Percentiles rank a stretch among this genome's conserved stretches.
These are phyloP conservation scores for Penicillium sp. DNA, from an alignment of 2,329 filamentous ascomycete genomes.

Conservation along the genomic window DNA sequence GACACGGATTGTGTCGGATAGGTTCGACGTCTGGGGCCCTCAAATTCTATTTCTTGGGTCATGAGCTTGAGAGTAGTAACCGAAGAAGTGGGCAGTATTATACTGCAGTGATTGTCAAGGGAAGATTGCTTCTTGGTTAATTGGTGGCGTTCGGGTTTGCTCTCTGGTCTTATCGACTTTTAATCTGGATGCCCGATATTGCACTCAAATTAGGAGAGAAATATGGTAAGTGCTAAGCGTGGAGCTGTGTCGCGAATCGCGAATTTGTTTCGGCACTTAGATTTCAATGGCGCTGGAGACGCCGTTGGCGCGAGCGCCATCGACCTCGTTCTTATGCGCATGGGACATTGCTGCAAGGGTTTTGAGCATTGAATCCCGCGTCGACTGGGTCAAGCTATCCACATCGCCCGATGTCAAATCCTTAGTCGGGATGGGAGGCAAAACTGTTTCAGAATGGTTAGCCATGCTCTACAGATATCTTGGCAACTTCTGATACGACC, in stretches of 20 bases:
- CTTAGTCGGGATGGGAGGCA: slow-evolving; percentile 75
- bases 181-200: background rate
- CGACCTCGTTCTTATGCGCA: slow-evolving; percentile 19
- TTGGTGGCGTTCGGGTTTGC: background rate
- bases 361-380: slow-evolving; percentile 71
- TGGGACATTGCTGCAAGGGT: slow-evolving; percentile 48
- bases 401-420: slow-evolving; percentile 73
- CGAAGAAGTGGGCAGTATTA: slow-evolving; percentile 1
- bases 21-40: background rate
- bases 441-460: slow-evolving; percentile 51
- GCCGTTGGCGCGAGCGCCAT: slow-evolving; percentile 21
- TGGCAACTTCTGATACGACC: slow-evolving; percentile 20
- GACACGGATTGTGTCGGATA: background rate
- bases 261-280: slow-evolving; percentile 19
- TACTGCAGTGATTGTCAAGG: background rate
- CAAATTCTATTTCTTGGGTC: background rate
- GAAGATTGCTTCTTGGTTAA: background rate
- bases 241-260: background rate
- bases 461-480: background rate
- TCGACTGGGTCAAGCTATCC: slow-evolving; percentile 65
- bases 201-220: background rate
- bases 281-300: slow-evolving; percentile 37
- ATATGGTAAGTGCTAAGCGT: background rate
- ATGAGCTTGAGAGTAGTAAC: slow-evolving; percentile 9
- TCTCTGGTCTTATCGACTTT: background rate